These are phyloP conservation scores for Triticum turgidum DNA, from an alignment of 176 grass and related monocot species.

Conservation along the genomic window DNA sequence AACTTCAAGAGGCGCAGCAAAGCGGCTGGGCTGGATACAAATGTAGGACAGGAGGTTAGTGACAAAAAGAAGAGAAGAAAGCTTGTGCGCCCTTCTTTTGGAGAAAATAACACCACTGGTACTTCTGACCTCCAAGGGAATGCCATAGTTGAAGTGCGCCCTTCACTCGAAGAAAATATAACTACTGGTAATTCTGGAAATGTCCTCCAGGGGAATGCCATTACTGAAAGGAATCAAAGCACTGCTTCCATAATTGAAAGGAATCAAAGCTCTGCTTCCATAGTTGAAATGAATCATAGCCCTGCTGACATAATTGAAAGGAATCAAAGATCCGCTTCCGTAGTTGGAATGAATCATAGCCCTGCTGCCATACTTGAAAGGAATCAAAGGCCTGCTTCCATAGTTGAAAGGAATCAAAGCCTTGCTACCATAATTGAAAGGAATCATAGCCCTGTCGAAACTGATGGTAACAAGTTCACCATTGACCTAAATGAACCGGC, in stretches of 20 bases:
- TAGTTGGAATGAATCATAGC: background rate
- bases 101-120: constrained; percentile 12
- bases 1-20: constrained; percentile 61
- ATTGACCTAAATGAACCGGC: constrained; percentile 48
- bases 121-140: constrained; percentile 14
- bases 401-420: no score
- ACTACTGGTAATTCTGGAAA: background rate
- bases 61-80: constrained; percentile 56
- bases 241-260: background rate
- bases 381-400: background rate
- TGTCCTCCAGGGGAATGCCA: background rate
- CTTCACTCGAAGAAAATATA: constrained; percentile 38
- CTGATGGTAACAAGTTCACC: constrained; percentile 17
- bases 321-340: background rate
- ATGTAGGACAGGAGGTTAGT: constrained; percentile 12
- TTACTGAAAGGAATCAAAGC: background rate
- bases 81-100: constrained; percentile 62
- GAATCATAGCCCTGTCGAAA: background rate
- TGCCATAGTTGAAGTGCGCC: constrained; percentile 23
- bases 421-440: no score
- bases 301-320: background rate
- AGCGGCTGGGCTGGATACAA: constrained; percentile 16
- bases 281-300: background rate
- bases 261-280: background rate
- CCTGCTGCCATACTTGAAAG: background rate